These are phyloP conservation scores for Monilinia laxa DNA, from an alignment of 2,329 filamentous ascomycete genomes.

Conservation along the genomic window DNA sequence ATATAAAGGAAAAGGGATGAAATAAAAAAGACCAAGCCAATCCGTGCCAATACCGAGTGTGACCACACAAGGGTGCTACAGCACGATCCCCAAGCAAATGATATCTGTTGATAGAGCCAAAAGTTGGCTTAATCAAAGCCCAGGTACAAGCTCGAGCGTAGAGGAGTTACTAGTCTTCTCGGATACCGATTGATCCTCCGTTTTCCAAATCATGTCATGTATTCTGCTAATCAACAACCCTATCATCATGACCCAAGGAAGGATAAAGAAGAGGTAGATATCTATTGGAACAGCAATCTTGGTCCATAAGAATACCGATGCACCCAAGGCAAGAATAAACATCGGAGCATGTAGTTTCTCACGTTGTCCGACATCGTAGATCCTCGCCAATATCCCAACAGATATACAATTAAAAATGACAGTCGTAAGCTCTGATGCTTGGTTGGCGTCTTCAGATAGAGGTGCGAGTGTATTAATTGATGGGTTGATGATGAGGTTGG, in stretches of 20 bases:
- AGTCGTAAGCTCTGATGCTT: neutral
- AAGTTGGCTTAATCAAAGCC: neutral
- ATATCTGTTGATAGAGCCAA: too few relatives aligned
- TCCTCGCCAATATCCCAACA: neutral
- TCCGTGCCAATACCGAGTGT: neutral
- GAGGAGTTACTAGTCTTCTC: neutral
- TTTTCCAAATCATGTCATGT: neutral
- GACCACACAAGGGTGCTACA: neutral
- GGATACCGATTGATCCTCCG: too few relatives aligned
- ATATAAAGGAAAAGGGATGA: too few relatives aligned
- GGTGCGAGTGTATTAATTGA: neutral
- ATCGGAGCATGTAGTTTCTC: neutral
- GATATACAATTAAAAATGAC: neutral
- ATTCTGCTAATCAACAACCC: constrained; percentile 11
- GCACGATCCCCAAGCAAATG: neutral
- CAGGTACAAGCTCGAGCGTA: neutral
- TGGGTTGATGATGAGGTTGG: neutral
- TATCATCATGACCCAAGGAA: neutral
- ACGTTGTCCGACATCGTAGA: neutral
- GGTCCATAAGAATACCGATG: neutral
- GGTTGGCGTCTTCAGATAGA: neutral
- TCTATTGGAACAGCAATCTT: neutral
- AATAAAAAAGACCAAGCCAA: neutral
- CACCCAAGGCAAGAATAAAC: neutral
- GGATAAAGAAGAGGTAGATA: neutral